phyloP scores from a whole-genome alignment of 345 rosid species.

The Brassica cretica region DNA sequence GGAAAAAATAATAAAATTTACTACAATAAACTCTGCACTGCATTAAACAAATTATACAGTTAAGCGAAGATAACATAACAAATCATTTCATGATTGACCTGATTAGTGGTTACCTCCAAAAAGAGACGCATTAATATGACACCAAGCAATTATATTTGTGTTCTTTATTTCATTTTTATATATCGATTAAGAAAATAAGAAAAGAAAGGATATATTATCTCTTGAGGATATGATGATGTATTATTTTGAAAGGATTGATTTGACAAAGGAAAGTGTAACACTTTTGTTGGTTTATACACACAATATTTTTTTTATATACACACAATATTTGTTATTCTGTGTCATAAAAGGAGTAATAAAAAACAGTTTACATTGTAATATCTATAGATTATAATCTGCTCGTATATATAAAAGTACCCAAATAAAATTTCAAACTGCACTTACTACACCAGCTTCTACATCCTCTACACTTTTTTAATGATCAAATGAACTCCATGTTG shows the following conservation, averaged over 20 bases:
- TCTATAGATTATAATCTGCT: not conserved
- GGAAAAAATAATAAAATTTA: not conserved
- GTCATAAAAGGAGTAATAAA: not conserved
- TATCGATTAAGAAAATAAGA: no score
- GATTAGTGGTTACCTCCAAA: not conserved
- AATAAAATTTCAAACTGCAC: no score
- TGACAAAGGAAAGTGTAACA: no score
- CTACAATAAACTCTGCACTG: not conserved
- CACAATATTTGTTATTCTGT: no score
- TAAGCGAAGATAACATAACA: not conserved
- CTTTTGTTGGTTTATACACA: not conserved
- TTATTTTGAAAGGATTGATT: no score
- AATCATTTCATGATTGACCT: not conserved
- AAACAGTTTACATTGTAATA: not conserved
- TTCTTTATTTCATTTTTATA: no score
- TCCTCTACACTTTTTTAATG: conserved; percentile 28
- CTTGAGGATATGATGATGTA: no score
- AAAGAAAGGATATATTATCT: no score
- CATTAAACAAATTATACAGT: not conserved
- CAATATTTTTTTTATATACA: no score
- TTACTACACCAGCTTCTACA: not conserved
- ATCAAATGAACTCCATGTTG: conserved; percentile 50
- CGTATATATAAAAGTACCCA: no score
- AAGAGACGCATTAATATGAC: not conserved
- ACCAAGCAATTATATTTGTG: not conserved